Base-by-base conservation (phyloP, 2,329 filamentous ascomycete genomes). In the Colletotrichum incanum region DNA sequence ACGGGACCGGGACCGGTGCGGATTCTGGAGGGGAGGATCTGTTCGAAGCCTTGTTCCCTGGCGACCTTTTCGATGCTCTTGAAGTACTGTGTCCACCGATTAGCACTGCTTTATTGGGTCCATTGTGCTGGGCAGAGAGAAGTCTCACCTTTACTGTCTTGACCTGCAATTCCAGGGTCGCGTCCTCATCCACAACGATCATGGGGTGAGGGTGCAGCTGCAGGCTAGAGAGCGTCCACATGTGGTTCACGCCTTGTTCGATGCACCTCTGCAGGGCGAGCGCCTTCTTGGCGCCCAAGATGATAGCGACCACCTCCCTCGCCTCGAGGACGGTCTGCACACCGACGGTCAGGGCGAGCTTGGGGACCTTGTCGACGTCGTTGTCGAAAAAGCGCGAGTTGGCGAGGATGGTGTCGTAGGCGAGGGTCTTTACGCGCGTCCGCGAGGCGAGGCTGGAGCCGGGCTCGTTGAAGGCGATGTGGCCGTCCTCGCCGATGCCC, bases 391-490 rank as follows among this genome's bases (percentile, higher is more conserved):
- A 96, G 73, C 94, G 88, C 23, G 93, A 94, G 83, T 97, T 97
- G 74, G 94, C 94, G 5, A 95, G 84, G 72, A 96, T 94, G 56
- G 94, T 97, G 82, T 96, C 94, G 79, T 95, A 95, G 49, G 94
- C 93, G 63, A 97, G 85, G 1, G 94, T 96, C 88, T 96, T 96
- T 79, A 96, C 93, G 73, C 94, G 89, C 16, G 94, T 97, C 58
- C 93, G 89, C 68, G 92, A 94, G 76, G 89, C 89, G 73, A 97
- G 84, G 72, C 92, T 94, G 14, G 93, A 95, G 50, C 94, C 94
- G 5, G 94, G 94, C 83, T 97, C 94, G 82, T 97, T 97, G 88
- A 97, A 97, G 60, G 94, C 94, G 75, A 97, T 94, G 82, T 97
- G 94, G 6, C 94, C 94, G 79, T 97, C 94, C 67, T 94, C 92